These are phyloP conservation scores for Russula olivacea DNA, from an alignment of 768 basidiomycete species.

Conservation along the genomic window DNA sequence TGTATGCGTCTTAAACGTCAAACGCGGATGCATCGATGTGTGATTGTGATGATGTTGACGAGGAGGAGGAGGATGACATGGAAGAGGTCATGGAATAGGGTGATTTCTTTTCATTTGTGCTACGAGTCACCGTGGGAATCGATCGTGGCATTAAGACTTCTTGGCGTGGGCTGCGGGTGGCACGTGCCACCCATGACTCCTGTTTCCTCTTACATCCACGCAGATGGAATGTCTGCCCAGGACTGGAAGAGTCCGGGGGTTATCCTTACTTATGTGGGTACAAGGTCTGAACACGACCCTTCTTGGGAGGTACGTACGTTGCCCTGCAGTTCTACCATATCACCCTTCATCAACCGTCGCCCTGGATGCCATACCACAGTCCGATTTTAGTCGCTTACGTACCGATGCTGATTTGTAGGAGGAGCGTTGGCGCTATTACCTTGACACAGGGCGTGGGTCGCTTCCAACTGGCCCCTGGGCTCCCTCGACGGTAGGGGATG, in stretches of 20 bases:
- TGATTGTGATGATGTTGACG: constrained; percentile 46
- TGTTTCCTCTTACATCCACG: no score
- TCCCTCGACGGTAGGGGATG: neutral
- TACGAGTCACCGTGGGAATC: no score
- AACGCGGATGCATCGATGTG: constrained; percentile 44
- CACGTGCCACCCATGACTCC: no score
- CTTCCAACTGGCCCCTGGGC: neutral
- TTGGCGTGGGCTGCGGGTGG: no score
- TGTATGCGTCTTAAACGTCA: constrained; percentile 24
- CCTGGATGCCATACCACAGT: neutral
- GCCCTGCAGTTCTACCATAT: neutral
- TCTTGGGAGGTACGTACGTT: neutral
- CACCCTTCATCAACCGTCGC: neutral
- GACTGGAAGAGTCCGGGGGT: neutral
- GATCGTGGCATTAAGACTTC: no score
- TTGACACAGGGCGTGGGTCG: neutral
- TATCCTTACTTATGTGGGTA: neutral
- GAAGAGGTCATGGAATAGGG: constrained; percentile 55
- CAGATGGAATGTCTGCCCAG: no score
- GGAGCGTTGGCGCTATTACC: neutral
- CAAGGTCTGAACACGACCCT: neutral
- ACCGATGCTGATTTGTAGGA: neutral
- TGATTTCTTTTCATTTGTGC: neutral
- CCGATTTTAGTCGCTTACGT: neutral
- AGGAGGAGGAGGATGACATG: constrained; percentile 63